These are phyloP conservation scores for Heritiera fomes DNA, from an alignment of 345 rosid genomes.

Conservation along the genomic window DNA sequence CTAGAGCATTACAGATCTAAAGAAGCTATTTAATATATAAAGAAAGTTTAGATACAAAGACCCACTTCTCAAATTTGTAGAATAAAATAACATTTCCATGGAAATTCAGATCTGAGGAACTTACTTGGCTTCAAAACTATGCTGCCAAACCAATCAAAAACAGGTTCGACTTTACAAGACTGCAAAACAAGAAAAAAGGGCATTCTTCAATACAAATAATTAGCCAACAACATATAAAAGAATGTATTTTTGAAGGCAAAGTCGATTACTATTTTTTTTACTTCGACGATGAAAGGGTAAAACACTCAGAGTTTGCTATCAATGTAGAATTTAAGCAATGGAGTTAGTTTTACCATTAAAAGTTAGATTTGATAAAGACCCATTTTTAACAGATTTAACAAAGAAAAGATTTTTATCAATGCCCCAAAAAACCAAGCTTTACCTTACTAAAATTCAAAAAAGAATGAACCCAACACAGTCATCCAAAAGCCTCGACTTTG, in stretches of 20 bases:
- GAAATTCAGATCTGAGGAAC: slow-evolving; percentile 72
- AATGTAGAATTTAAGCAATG: slow-evolving; percentile 31
- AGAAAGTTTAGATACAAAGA: slow-evolving; percentile 22
- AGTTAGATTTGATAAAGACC: slow-evolving; percentile 49
- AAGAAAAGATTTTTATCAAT: slow-evolving; percentile 28
- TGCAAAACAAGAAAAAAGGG: slow-evolving; percentile 11
- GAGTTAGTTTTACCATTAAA: slow-evolving; percentile 33
- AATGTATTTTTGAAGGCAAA: slow-evolving; percentile 15
- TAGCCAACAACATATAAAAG: slow-evolving; percentile 17
- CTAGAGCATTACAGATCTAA: slow-evolving; percentile 38
- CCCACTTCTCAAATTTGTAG: slow-evolving; percentile 35
- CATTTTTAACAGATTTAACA: slow-evolving; percentile 31
- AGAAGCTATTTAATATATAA: slow-evolving; percentile 18
- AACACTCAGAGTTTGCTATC: slow-evolving; percentile 30
- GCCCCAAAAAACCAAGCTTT: slow-evolving; percentile 33
- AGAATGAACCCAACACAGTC: neutral
- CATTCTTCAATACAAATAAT: slow-evolving; percentile 12
- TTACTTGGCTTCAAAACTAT: slow-evolving; percentile 44
- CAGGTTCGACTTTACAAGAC: slow-evolving; percentile 24
- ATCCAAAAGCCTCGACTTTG: slow-evolving; percentile 24
- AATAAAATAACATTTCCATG: slow-evolving; percentile 37
- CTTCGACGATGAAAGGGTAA: slow-evolving; percentile 27
- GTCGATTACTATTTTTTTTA: slow-evolving; percentile 14
- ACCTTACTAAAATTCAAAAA: slow-evolving; percentile 27
- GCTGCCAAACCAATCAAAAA: slow-evolving; percentile 31